Base-by-base conservation (phyloP, 2,329 filamentous ascomycete species). In the Dothiorella sarmentorum region DNA sequence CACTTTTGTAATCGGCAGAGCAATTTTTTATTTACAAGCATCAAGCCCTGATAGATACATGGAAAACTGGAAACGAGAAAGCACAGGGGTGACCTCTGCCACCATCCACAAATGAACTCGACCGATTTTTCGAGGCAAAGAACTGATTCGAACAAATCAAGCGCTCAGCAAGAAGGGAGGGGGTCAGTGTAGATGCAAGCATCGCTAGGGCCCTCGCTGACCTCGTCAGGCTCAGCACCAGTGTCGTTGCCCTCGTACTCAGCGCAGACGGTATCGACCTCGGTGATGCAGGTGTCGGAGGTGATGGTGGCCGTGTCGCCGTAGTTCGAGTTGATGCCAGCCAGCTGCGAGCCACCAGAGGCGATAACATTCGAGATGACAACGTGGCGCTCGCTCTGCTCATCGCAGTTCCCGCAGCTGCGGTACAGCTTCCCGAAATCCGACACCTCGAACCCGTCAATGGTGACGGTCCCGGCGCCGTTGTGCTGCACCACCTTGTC, bases 311-410 rank as follows among this genome's bases (percentile, higher is more conserved):
- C 52, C 4, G 52, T 77, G 69, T 60, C 78, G 17, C 76, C 77
- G 47, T 75, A 78, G 72, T 79, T 80, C 45, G 69, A 69, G 35
- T 58, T 58, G 33, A 58, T 42, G 15, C 43, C 56, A 4, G 27
- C 56, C 4, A 58, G 74, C 7, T 27, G 20, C n/a, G n/a, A n/a
- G 31, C 44, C 42, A 17, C 56, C 56, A 5, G 37, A 42, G 20
- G 56, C 56, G 33, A 42, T 51, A 44, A 58, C 44, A 26, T 38
- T 38, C 22, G 35, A 9, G 20, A 58, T 33, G 26, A 51, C 27
- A 17, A 58, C 56, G 63, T 75, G 69, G 60, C 78, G 74, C 62
- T 79, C 76, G 31, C 77, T 78, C 62, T 77, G 80, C 73, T 80
- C 81, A 59, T 49, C 44, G 68, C 56, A 58, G 69, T 79, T 80